phyloP scores from a whole-genome alignment of 192 early-diverging fungal genomes.

The Backusella parvicylindrica region DNA sequence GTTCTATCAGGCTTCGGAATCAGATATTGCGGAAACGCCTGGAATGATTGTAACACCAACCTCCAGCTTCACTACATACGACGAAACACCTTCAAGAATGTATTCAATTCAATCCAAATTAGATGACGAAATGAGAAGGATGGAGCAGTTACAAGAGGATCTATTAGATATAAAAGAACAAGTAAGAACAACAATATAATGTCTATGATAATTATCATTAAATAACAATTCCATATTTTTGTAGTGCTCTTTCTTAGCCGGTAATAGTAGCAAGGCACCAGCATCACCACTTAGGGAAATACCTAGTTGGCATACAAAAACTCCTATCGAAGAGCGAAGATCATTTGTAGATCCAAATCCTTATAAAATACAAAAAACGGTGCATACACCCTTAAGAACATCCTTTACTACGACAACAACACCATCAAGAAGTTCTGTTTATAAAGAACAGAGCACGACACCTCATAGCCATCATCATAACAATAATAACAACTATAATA shows the following conservation, averaged over 20 bases:
- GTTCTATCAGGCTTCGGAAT: neutral
- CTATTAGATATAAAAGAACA: neutral
- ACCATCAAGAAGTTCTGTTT: neutral
- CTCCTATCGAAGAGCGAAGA: neutral
- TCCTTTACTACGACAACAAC: neutral
- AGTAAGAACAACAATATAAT: too few relatives aligned
- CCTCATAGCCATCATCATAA: neutral
- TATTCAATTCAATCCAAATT: neutral
- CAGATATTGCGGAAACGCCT: slow-evolving; percentile 2
- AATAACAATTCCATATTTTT: neutral
- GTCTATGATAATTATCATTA: neutral
- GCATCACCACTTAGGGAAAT: neutral
- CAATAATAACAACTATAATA: neutral
- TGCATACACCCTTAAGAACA: neutral
- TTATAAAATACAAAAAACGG: neutral
- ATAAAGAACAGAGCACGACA: neutral
- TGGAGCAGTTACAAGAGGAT: neutral
- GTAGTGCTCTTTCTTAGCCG: neutral
- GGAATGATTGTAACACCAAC: neutral
- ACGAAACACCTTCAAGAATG: neutral
- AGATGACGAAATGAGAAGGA: slow-evolving; percentile 8
- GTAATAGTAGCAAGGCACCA: neutral
- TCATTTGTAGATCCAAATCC: neutral
- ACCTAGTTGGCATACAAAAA: neutral
- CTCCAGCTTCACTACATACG: neutral